A percentile compares a stretch with the other conserved stretches of the same genome.
Conservation (phyloP, 78 protist genomes). For the Monocercomonoides exilis region DNA sequence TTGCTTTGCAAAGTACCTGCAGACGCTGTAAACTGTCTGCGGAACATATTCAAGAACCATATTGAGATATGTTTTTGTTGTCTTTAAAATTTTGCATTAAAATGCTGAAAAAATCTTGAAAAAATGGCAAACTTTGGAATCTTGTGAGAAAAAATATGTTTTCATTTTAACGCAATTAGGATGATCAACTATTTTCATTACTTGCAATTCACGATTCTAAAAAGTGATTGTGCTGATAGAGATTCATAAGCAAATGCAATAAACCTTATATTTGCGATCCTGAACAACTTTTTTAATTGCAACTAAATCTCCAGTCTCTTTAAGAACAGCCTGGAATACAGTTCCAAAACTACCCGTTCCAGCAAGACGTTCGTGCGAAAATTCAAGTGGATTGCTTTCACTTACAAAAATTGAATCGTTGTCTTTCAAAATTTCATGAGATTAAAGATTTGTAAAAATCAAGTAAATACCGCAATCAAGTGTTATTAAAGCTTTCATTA, state of each 20-base stretch:
- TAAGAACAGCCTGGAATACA: not conserved
- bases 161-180: not conserved
- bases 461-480: too few species aligned
- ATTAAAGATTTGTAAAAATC: too few species aligned
- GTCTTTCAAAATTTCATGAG: too few species aligned
- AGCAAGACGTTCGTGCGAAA: not conserved
- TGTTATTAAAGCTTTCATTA: too few species aligned
- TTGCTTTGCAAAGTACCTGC: not conserved
- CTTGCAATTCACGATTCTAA: slow-evolving; percentile 18
- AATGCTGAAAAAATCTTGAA: too few species aligned
- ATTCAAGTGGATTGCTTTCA: too few species aligned
- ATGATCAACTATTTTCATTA: slow-evolving; percentile 18
- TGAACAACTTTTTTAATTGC: slow-evolving; percentile 31
- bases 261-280: slow-evolving; percentile 16
- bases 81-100: too few species aligned
- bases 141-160: not conserved
- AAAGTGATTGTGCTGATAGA: too few species aligned
- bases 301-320: slow-evolving; percentile 4
- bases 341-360: slow-evolving; percentile 25
- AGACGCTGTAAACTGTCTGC: slow-evolving; percentile 20
- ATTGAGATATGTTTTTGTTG: slow-evolving; percentile 25
- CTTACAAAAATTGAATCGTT: too few species aligned
- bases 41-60: slow-evolving; percentile 29
- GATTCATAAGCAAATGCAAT: too few species aligned
- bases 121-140: too few species aligned